A percentile compares a stretch with the other conserved stretches of the same genome.
Evolutionary conservation across 192 early-diverging fungal species (phyloP).

Genomic region (Diversispora epigaea): DNA sequence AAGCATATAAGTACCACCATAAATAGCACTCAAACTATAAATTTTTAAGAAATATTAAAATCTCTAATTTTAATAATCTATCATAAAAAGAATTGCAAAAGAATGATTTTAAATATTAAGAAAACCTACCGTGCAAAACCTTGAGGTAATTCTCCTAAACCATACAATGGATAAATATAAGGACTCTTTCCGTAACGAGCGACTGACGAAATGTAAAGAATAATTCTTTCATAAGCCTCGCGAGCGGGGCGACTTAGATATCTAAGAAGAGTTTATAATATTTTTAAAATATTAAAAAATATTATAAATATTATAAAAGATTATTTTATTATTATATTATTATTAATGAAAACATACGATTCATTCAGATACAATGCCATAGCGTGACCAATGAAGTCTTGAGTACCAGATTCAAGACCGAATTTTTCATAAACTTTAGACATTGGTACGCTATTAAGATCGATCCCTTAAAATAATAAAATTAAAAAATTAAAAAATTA

Average conservation of each 20-base stretch:
- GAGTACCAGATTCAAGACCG: conserved; percentile 88
- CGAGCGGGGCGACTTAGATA: conserved; percentile 71
- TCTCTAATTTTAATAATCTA: neutral
- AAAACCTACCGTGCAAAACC: conserved; percentile 80
- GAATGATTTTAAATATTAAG: neutral
- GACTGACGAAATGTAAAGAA: conserved; percentile 90
- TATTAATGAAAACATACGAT: conserved; percentile 35
- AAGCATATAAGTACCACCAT: conserved; percentile 99
- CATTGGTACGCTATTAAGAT: conserved; percentile 78
- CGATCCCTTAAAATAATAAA: conserved; percentile 51
- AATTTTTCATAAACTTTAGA: conserved; percentile 85
- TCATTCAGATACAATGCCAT: conserved; percentile 96
- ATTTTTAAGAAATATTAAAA: neutral
- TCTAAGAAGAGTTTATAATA: conserved; percentile 21
- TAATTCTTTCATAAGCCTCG: conserved; percentile 87
- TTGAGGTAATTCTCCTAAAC: conserved; percentile 97
- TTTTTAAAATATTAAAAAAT: neutral
- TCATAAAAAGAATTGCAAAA: neutral
- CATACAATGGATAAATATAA: conserved; percentile 98
- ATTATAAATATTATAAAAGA: neutral
- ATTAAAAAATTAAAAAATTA: neutral
- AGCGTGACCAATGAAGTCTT: conserved; percentile 98
- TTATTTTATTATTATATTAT: neutral
- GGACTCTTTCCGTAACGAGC: conserved; percentile 93
- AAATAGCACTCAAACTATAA: conserved; percentile 89